phyloP scores from a whole-genome alignment of 2,329 filamentous ascomycete species.

The Microdochium paspali region DNA sequence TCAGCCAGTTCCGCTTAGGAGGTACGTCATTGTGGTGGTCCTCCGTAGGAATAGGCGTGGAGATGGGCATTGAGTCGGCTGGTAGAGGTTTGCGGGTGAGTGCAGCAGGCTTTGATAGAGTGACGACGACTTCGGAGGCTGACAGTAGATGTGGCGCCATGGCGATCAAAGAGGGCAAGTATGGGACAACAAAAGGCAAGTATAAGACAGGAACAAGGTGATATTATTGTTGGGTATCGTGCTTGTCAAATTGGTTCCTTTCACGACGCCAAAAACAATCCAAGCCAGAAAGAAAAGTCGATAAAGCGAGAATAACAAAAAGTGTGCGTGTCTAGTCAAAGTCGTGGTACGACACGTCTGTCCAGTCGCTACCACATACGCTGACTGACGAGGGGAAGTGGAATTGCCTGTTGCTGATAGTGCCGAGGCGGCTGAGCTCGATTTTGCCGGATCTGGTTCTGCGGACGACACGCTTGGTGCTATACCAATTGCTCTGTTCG shows the following conservation, averaged over 20 bases:
- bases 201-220: too few species aligned
- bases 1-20: constrained; percentile 24
- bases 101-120: too few species aligned
- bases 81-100: neutral
- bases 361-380: neutral
- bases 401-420: neutral
- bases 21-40: neutral
- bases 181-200: too few species aligned
- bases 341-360: neutral
- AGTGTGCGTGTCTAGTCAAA: neutral
- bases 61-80: too few species aligned
- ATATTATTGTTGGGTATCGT: too few species aligned
- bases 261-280: neutral
- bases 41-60: neutral
- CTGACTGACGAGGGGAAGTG: neutral
- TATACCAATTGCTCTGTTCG: constrained; percentile 17
- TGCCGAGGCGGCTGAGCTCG: constrained; percentile 13
- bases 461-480: constrained; percentile 14
- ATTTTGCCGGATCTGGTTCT: constrained; percentile 17
- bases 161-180: too few species aligned
- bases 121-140: too few species aligned
- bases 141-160: too few species aligned
- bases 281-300: neutral
- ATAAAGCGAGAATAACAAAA: neutral
- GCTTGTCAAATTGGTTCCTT: neutral